Base-by-base conservation (phyloP, 108 stramenopile genomes). In the Schizochytrium sp. region DNA sequence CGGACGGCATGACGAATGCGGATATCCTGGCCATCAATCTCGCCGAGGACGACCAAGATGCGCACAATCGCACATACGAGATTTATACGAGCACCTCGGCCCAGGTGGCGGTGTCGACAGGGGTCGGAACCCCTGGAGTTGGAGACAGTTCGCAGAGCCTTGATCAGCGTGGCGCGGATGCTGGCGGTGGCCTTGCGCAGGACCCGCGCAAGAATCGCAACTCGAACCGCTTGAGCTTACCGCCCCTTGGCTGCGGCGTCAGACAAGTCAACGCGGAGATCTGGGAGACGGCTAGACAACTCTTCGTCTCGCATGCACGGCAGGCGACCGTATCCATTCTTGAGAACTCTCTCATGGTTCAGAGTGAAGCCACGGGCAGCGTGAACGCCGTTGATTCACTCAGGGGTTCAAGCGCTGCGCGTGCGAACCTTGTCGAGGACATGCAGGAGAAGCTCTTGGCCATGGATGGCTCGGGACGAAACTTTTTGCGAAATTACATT, bases 371-470 rank as follows among this genome's bases (percentile, higher is more conserved):
- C 8, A 53, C 76, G 34, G 34, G 34, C 34, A 34, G 34, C 34
- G 2, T 34, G 34, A 34, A 34, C 34, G 34, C 34, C 1, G 34
- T 34, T 2, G 34, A 34, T 34, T 34, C 34, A 34, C 34, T 34
- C 34, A 34, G 34, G 34, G 34, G 21, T 29, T 72, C 34, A 18
- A 41, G 28, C 72, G 34, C 34, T 34, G 34, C 34, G 34, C 34
- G 34, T 0, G 34, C 23, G 43, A 53, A 83, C 23, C 45, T 83
- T 23, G 45, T 53, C 48, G 76, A 83, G 23, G 76, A 83, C 23
- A 83, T 83, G 76, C 76, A 83, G 51, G 48, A 83, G 76, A 83
- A 83, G 51, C 76, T 83, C 76, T 28, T 83, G 23, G 76, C 76
- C 19, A 53, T 83, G 76, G 76, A 83, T 23, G 76, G 76, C 12